These are phyloP conservation scores for Avena atlantica DNA, from an alignment of 176 grass and related monocot genomes.

Conservation along the genomic window DNA sequence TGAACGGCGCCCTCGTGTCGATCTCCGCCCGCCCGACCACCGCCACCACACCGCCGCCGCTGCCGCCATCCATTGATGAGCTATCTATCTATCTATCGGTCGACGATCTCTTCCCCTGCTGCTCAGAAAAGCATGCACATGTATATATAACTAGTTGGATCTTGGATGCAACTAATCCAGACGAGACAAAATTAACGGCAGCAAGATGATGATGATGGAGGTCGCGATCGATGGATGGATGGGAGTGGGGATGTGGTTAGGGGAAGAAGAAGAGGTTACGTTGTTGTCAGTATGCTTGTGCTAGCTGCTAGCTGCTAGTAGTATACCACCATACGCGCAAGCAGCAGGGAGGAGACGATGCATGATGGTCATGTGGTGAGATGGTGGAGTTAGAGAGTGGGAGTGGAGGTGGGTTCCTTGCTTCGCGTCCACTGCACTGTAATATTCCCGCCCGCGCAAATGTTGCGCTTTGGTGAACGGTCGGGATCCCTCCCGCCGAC, in stretches of 20 bases:
- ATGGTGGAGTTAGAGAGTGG: not conserved
- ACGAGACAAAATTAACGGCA: slow-evolving; percentile 7
- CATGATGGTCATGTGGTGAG: slow-evolving; percentile 27
- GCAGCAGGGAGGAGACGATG: not conserved
- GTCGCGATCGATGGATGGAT: not conserved
- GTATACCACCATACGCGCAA: not conserved
- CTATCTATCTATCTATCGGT: too few species aligned
- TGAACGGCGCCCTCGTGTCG: slow-evolving; percentile 85
- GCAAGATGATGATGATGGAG: not conserved
- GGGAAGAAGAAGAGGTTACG: too few species aligned
- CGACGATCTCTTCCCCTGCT: not conserved
- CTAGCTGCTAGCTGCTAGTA: not conserved
- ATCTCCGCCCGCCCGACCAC: slow-evolving; percentile 65
- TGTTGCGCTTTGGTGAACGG: slow-evolving; percentile 25
- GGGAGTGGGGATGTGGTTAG: slow-evolving; percentile 59
- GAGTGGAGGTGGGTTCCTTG: slow-evolving; percentile 66
- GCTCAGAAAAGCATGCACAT: not conserved
- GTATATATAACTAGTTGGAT: not conserved
- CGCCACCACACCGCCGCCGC: not conserved
- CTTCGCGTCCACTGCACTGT: slow-evolving; percentile 95
- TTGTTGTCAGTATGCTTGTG: not conserved
- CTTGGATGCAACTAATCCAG: not conserved
- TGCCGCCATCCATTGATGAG: not conserved
- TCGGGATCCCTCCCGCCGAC: not conserved
- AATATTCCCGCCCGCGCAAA: slow-evolving; percentile 46